phyloP scores from a whole-genome alignment of 2,329 filamentous ascomycete species.

The Phaeosphaeria sp. region DNA sequence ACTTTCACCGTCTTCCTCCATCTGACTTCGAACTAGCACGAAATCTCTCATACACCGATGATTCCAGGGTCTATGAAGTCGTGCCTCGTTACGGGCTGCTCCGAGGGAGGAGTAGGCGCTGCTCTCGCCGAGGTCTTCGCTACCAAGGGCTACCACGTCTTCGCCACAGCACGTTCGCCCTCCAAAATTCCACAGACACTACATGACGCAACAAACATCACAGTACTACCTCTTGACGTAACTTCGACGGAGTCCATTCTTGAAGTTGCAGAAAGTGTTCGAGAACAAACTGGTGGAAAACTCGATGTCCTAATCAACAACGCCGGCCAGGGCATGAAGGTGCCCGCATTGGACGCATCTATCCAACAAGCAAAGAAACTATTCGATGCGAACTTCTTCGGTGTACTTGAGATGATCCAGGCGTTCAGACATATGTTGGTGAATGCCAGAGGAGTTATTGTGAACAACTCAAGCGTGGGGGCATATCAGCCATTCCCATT shows the following conservation, averaged over 20 bases:
- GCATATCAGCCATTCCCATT: conserved; percentile 1
- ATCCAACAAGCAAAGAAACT: conserved; percentile 15
- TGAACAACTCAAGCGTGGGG: conserved; percentile 14
- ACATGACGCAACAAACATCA: conserved; percentile 21
- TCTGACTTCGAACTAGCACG: too few species aligned
- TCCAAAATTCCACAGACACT: conserved; percentile 31
- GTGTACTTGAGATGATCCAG: conserved; percentile 46
- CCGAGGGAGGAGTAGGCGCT: conserved; percentile 49
- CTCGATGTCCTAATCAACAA: conserved; percentile 52
- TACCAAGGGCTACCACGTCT: conserved; percentile 48
- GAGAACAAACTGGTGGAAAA: conserved; percentile 9
- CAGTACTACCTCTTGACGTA: conserved; percentile 20
- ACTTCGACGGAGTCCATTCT: conserved; percentile 7
- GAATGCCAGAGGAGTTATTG: conserved; percentile 14
- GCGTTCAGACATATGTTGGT: conserved; percentile 40
- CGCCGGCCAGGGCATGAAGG: conserved; percentile 45
- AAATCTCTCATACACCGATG: neutral
- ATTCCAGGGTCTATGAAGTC: neutral
- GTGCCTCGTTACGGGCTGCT: conserved; percentile 33
- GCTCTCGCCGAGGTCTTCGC: conserved; percentile 51
- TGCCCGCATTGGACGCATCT: conserved; percentile 41
- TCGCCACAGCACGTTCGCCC: conserved; percentile 50
- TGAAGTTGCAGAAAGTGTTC: conserved; percentile 6
- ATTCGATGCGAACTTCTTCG: conserved; percentile 51
- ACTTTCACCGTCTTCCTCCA: too few species aligned